Percentiles rank a stretch among this genome's conserved stretches.
Evolutionary conservation across 228 moss, liverwort and hornwort genomes (phyloP).

Genomic region (Sphagnum fallax): DNA sequence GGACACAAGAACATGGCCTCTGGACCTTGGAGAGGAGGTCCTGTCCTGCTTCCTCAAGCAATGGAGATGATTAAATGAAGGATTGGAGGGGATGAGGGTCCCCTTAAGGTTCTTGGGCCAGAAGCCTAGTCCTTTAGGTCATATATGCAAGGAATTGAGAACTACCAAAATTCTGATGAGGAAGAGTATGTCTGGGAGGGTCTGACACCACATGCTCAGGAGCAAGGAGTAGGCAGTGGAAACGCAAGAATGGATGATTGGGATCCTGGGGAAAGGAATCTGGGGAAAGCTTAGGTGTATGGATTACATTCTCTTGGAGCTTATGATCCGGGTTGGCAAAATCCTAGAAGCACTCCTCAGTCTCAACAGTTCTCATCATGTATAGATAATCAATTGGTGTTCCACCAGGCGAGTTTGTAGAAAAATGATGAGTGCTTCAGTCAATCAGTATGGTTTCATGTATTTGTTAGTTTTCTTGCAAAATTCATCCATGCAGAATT

Average conservation of each 20-base stretch:
- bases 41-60: constrained; percentile 30
- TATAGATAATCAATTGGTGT: constrained; percentile 42
- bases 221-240: constrained; percentile 27
- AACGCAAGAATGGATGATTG: constrained; percentile 41
- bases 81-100: constrained; percentile 10
- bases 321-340: constrained; percentile 51
- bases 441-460: too few species aligned
- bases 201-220: constrained; percentile 57
- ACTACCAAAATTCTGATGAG: constrained; percentile 78
- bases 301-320: constrained; percentile 57
- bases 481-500: not conserved
- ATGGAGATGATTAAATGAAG: constrained; percentile 28
- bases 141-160: constrained; percentile 12
- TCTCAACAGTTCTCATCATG: constrained; percentile 35
- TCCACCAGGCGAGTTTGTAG: constrained; percentile 30
- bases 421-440: too few species aligned
- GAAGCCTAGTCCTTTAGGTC: constrained; percentile 8
- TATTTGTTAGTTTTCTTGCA: too few species aligned
- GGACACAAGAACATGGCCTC: constrained; percentile 38
- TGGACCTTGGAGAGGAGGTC: constrained; percentile 53
- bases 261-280: constrained; percentile 25
- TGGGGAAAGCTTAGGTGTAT: constrained; percentile 19
- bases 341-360: constrained; percentile 32
- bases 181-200: constrained; percentile 95
- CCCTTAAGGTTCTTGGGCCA: constrained; percentile 8